Percentiles rank a stretch among this genome's conserved stretches.
phyloP scores from a whole-genome alignment of 2,329 filamentous ascomycete species.

The Scytalidium lignicola region DNA sequence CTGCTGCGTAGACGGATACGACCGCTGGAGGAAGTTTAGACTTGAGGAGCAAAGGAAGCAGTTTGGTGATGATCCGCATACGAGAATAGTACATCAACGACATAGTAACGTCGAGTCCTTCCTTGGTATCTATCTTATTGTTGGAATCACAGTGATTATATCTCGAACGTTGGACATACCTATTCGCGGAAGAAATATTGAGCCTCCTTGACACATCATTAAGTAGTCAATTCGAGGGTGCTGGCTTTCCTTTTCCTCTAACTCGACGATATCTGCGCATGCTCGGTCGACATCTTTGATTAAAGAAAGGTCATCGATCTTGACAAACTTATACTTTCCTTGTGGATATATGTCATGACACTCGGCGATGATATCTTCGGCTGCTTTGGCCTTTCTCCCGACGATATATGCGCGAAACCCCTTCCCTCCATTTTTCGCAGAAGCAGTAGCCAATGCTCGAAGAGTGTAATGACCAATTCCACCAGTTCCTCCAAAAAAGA shows the following conservation, averaged over 20 bases:
- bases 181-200: too few relatives aligned
- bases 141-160: neutral
- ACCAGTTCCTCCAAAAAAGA: neutral
- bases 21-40: conserved; percentile 16
- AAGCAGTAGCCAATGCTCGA: neutral
- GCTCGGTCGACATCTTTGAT: conserved; percentile 28
- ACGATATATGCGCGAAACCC: conserved; percentile 29
- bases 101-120: conserved; percentile 25
- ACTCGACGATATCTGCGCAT: conserved; percentile 20
- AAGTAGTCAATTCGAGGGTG: neutral
- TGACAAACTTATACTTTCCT: conserved; percentile 29
- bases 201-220: too few relatives aligned
- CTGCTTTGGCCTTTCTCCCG: conserved; percentile 23
- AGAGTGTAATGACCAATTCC: too few relatives aligned
- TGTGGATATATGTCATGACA: conserved; percentile 23
- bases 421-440: conserved; percentile 2
- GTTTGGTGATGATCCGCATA: conserved; percentile 22
- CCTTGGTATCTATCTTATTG: conserved; percentile 22
- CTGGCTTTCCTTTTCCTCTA: conserved; percentile 16
- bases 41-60: conserved; percentile 23
- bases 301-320: conserved; percentile 26
- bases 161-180: too few relatives aligned
- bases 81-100: conserved; percentile 29
- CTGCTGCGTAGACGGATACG: conserved; percentile 30
- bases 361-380: conserved; percentile 23